Percentiles rank a stretch among this genome's conserved stretches.
phyloP scores from a whole-genome alignment of 2,329 filamentous ascomycete genomes.

The Onygenales sp. region DNA sequence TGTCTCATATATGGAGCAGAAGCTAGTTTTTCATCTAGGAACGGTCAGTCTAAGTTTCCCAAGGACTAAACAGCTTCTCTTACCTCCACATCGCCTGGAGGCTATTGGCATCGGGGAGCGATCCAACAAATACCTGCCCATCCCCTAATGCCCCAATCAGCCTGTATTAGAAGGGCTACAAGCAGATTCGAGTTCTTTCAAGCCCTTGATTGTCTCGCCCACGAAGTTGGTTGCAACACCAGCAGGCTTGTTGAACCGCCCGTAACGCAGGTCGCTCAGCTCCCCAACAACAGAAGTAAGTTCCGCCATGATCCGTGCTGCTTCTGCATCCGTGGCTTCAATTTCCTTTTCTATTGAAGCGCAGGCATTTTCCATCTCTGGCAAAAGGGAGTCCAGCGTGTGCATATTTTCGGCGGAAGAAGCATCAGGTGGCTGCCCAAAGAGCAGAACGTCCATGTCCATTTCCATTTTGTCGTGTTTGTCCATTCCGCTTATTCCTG shows the following conservation, averaged over 20 bases:
- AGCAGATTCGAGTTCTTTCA: conserved; percentile 54
- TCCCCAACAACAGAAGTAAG: conserved; percentile 59
- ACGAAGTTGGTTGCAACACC: conserved; percentile 51
- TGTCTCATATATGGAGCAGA: no score
- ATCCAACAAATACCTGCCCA: background rate
- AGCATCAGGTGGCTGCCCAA: conserved; percentile 38
- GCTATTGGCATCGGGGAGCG: background rate
- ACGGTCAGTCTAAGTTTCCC: no score
- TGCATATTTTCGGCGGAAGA: conserved; percentile 42
- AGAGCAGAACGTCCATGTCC: conserved; percentile 48
- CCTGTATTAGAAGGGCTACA: conserved; percentile 39
- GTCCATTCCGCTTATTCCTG: conserved; percentile 24
- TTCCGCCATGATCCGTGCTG: conserved; percentile 48
- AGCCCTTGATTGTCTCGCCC: conserved; percentile 57
- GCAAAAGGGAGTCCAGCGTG: conserved; percentile 54
- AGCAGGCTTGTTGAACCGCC: conserved; percentile 48
- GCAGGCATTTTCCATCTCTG: conserved; percentile 59
- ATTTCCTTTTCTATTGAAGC: conserved; percentile 60
- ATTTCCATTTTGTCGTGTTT: conserved; percentile 28
- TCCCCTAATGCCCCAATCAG: background rate
- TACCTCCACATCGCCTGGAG: background rate
- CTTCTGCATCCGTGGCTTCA: conserved; percentile 54
- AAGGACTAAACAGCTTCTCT: background rate
- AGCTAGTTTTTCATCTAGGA: no score
- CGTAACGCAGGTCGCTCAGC: conserved; percentile 75